phyloP scores from a whole-genome alignment of 495 filamentous ascomycete species.

The Aspergillus kassunensis region DNA sequence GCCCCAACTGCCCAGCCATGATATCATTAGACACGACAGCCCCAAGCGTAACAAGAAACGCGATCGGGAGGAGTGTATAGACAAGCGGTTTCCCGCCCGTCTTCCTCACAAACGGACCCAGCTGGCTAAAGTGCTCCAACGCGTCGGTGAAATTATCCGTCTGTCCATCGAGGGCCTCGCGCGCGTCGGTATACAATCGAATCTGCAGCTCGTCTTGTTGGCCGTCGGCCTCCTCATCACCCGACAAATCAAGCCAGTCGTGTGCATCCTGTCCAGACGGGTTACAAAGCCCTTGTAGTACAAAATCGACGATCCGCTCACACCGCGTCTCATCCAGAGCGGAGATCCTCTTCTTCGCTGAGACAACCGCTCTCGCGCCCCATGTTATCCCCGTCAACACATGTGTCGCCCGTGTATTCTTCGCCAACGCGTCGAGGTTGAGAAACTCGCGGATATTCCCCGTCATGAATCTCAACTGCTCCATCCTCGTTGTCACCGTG shows the following conservation, averaged over 20 bases:
- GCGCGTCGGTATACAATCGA: background rate
- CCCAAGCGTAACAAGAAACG: constrained; percentile 7
- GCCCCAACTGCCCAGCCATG: background rate
- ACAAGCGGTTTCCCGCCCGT: constrained; percentile 4
- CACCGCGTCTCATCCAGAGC: background rate
- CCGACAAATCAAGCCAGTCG: background rate
- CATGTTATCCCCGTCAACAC: constrained; percentile 7
- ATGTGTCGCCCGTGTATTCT: background rate
- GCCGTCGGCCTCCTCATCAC: background rate
- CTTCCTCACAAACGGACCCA: background rate
- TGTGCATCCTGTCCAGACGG: background rate
- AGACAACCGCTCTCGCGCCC: background rate
- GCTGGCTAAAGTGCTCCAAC: constrained; percentile 1
- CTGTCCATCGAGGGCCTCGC: background rate
- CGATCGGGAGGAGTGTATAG: constrained; percentile 6
- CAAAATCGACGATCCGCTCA: background rate
- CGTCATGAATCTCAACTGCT: constrained; percentile 5
- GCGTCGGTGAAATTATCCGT: background rate
- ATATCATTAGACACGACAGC: background rate
- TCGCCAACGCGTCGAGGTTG: background rate
- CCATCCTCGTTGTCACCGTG: background rate
- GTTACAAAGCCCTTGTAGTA: background rate
- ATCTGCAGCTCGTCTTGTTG: background rate
- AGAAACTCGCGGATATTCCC: background rate
- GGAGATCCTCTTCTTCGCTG: background rate